Evolutionary conservation across 768 basidiomycete genomes (phyloP).

Genomic region (Suillus subalutaceus): DNA sequence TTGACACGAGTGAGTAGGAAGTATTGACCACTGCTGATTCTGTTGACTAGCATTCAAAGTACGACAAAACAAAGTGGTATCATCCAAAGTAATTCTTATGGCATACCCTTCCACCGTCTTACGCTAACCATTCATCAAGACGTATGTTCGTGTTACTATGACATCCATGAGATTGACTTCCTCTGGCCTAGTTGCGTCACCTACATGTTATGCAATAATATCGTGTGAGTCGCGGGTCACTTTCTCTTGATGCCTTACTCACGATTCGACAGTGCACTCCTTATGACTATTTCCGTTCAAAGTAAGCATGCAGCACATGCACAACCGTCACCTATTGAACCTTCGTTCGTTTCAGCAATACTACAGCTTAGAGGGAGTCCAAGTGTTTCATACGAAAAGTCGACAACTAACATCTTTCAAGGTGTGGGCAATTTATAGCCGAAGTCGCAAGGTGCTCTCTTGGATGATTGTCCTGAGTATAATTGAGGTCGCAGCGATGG

Average conservation of each 20-base stretch:
- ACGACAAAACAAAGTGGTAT: not conserved
- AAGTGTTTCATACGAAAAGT: not conserved
- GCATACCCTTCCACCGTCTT: not conserved
- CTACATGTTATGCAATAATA: slow-evolving; percentile 12
- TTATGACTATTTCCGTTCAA: slow-evolving; percentile 19
- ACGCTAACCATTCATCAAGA: not conserved
- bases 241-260: not conserved
- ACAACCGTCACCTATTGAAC: not conserved
- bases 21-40: not conserved
- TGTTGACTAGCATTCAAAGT: slow-evolving; percentile 3
- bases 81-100: slow-evolving; percentile 8
- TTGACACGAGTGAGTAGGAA: slow-evolving; percentile 11
- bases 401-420: slow-evolving; percentile 7
- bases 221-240: slow-evolving; percentile 6
- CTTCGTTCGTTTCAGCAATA: slow-evolving; percentile 2
- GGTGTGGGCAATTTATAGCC: slow-evolving; percentile 17
- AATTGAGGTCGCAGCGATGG: slow-evolving; percentile 11
- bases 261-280: slow-evolving; percentile 11
- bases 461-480: slow-evolving; percentile 9
- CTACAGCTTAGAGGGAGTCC: slow-evolving; percentile 13
- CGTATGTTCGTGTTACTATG: not conserved
- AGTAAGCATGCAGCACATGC: not conserved
- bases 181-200: slow-evolving; percentile 10
- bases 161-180: not conserved
- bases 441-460: slow-evolving; percentile 10